Percentiles rank a stretch among this genome's conserved stretches.
Evolutionary conservation across 139 green algal species (phyloP).

Genomic region (Coelastrella sp.): DNA sequence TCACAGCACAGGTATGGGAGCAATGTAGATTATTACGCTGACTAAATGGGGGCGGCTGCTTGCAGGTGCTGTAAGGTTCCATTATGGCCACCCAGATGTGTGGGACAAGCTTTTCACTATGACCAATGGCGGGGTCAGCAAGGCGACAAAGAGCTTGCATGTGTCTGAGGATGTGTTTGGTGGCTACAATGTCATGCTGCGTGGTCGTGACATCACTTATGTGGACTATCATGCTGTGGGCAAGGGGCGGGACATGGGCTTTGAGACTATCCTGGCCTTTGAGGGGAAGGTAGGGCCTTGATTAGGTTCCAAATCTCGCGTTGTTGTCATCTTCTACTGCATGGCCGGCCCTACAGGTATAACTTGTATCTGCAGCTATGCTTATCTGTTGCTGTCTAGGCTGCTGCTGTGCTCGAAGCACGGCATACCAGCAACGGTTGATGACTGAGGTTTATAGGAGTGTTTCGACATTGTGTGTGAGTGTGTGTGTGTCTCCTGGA

Average conservation of each 20-base stretch:
- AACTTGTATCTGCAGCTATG: no score
- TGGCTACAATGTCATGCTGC: slow-evolving; percentile 86
- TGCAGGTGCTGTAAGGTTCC: slow-evolving; percentile 71
- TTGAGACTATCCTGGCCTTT: slow-evolving; percentile 93
- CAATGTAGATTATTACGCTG: neutral
- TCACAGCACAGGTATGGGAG: neutral
- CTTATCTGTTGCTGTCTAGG: no score
- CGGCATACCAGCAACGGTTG: no score
- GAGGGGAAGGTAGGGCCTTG: slow-evolving; percentile 83
- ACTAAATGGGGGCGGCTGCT: slow-evolving; percentile 19
- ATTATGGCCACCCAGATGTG: slow-evolving; percentile 93
- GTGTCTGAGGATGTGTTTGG: slow-evolving; percentile 82
- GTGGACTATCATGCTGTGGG: slow-evolving; percentile 81
- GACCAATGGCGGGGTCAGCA: slow-evolving; percentile 76
- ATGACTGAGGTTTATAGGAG: no score
- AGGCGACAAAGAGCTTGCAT: slow-evolving; percentile 69
- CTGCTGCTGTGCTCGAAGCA: no score
- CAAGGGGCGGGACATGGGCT: slow-evolving; percentile 95
- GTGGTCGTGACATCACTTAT: slow-evolving; percentile 83
- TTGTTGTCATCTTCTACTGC: no score
- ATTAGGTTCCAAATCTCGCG: neutral
- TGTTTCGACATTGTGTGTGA: no score
- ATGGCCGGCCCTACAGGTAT: no score
- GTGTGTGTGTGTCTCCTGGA: no score
- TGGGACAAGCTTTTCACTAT: slow-evolving; percentile 93